A percentile compares a stretch with the other conserved stretches of the same genome.
phyloP scores from a whole-genome alignment of 139 green algal genomes.

The Astrephomene gubernaculifera region DNA sequence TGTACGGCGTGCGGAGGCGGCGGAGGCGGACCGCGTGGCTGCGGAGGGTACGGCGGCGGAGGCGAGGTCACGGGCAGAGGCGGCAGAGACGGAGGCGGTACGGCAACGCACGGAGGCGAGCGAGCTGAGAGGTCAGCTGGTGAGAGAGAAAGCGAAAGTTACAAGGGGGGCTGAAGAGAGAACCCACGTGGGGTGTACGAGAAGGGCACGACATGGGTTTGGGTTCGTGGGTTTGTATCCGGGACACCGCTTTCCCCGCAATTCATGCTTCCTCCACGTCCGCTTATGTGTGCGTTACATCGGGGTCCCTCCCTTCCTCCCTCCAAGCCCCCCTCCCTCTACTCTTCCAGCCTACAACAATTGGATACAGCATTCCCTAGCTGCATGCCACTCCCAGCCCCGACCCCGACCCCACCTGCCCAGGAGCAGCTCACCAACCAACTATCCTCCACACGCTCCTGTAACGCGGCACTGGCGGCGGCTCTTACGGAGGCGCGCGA shows the following conservation, averaged over 20 bases:
- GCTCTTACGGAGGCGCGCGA: constrained; percentile 16
- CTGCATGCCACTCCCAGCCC: not conserved
- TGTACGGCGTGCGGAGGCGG: not conserved
- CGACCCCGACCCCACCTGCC: not conserved
- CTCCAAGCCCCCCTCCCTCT: not conserved
- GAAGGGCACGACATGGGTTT: too few relatives aligned
- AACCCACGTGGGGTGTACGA: too few relatives aligned
- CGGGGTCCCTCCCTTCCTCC: too few relatives aligned
- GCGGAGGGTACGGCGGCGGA: not conserved
- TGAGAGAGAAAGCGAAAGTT: not conserved
- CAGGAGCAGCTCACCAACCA: not conserved
- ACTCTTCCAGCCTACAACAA: not conserved
- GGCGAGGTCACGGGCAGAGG: not conserved
- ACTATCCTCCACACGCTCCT: not conserved
- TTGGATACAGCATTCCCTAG: not conserved
- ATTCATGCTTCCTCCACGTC: too few relatives aligned
- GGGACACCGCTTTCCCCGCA: too few relatives aligned
- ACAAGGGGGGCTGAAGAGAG: not conserved
- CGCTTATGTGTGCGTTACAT: too few relatives aligned
- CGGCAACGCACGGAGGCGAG: not conserved
- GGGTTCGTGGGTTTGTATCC: too few relatives aligned
- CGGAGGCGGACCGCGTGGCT: not conserved
- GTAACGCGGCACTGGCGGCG: constrained; percentile 1
- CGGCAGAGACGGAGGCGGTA: constrained; percentile 1
- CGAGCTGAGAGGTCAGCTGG: constrained; percentile 2